Percentiles rank a stretch among this genome's conserved stretches.
Evolutionary conservation across 345 rosid species (phyloP).

Genomic region (Linum usitatissimum): DNA sequence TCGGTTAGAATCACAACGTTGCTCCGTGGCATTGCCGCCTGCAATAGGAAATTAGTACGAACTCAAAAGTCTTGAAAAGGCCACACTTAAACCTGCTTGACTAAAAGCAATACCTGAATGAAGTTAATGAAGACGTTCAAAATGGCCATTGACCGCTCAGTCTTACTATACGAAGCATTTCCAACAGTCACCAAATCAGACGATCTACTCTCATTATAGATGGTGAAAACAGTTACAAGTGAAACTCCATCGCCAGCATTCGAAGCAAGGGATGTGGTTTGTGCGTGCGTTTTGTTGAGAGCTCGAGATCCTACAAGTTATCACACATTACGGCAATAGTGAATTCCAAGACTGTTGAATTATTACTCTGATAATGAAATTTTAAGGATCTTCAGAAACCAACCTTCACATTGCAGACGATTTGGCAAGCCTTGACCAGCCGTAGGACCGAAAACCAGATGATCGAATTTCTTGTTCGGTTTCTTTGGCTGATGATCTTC

Average conservation of each 20-base stretch:
- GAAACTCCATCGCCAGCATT: slow-evolving; percentile 33
- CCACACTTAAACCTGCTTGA: background rate
- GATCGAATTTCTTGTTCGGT: slow-evolving; percentile 46
- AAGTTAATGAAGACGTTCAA: slow-evolving; percentile 55
- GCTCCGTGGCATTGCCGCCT: slow-evolving; percentile 77
- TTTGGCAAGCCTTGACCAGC: slow-evolving; percentile 75
- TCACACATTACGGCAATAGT: no score
- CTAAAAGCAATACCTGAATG: slow-evolving; percentile 42
- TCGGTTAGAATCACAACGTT: slow-evolving; percentile 65
- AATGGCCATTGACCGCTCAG: slow-evolving; percentile 61
- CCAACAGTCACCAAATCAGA: slow-evolving; percentile 51
- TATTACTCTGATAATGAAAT: no score
- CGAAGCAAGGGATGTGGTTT: slow-evolving; percentile 21
- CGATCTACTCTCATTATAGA: slow-evolving; percentile 43
- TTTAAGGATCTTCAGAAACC: background rate
- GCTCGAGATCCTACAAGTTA: slow-evolving; percentile 49
- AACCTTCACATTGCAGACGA: slow-evolving; percentile 82
- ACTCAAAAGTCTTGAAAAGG: background rate
- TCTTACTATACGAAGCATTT: slow-evolving; percentile 54
- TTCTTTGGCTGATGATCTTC: slow-evolving; percentile 22
- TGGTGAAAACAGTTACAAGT: slow-evolving; percentile 65
- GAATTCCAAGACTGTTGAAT: no score
- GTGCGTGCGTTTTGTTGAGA: slow-evolving; percentile 44
- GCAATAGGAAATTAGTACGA: slow-evolving; percentile 10
- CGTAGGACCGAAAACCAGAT: slow-evolving; percentile 55